phyloP scores from a whole-genome alignment of 805 yeast species.

The Yarrowia divulgata region DNA sequence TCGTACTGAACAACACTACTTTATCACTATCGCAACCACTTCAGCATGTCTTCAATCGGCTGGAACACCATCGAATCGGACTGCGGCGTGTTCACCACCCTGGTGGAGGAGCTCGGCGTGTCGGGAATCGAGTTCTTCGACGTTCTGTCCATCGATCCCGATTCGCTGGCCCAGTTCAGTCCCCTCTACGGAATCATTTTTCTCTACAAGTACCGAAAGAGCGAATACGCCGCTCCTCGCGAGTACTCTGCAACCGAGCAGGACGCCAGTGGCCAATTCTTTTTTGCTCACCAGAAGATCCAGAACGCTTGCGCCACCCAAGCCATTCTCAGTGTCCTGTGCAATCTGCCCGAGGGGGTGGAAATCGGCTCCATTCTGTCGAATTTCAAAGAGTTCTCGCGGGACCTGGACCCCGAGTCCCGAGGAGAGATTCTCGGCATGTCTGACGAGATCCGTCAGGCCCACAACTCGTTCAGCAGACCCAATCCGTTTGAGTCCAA shows the following conservation, averaged over 20 bases:
- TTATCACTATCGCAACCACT: not conserved
- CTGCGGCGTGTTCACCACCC: constrained; percentile 70
- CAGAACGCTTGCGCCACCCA: constrained; percentile 79
- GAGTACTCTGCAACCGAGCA: constrained; percentile 55
- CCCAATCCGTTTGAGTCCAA: constrained; percentile 56
- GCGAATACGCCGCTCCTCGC: constrained; percentile 51
- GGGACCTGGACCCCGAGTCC: constrained; percentile 62
- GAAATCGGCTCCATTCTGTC: constrained; percentile 59
- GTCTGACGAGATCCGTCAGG: constrained; percentile 61
- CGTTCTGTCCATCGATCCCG: constrained; percentile 60
- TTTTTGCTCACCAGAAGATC: constrained; percentile 69
- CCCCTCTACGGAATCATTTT: constrained; percentile 68
- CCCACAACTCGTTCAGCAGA: constrained; percentile 67
- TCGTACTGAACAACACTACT: not conserved
- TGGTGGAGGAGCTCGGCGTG: constrained; percentile 63
- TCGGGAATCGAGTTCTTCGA: constrained; percentile 64
- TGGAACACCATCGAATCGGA: constrained; percentile 75
- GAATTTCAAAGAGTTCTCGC: constrained; percentile 59
- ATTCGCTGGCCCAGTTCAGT: constrained; percentile 43
- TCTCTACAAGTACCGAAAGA: constrained; percentile 64
- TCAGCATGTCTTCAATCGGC: constrained; percentile 44
- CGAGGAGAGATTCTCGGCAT: constrained; percentile 68
- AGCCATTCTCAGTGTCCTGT: constrained; percentile 65
- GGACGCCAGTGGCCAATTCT: constrained; percentile 50
- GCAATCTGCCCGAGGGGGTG: constrained; percentile 55